These are phyloP conservation scores for Pyracantha coccinea DNA, from an alignment of 331 rosid genomes.

Conservation along the genomic window DNA sequence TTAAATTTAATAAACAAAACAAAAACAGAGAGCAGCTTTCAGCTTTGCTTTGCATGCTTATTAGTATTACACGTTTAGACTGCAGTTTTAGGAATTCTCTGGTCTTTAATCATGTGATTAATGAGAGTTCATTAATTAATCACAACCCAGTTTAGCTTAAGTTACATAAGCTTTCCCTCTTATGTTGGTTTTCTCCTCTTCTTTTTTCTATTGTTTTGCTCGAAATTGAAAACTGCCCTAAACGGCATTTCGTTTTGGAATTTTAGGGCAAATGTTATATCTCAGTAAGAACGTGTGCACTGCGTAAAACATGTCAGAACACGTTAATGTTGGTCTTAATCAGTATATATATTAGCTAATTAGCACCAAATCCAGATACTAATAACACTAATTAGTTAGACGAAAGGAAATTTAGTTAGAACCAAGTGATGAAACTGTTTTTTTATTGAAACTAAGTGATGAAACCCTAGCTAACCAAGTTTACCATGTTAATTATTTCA, in stretches of 20 bases:
- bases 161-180: not conserved
- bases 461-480: not conserved
- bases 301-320: not conserved
- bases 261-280: not conserved
- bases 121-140: not conserved
- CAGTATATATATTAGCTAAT: too few relatives aligned
- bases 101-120: not conserved
- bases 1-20: constrained; percentile 7
- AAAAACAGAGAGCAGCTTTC: not conserved
- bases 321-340: not conserved
- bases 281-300: not conserved
- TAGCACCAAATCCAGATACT: not conserved
- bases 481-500: too few relatives aligned
- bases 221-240: not conserved
- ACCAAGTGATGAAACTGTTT: too few relatives aligned
- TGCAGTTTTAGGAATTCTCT: not conserved
- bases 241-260: not conserved
- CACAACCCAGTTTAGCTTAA: not conserved
- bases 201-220: not conserved
- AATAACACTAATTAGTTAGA: not conserved
- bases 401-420: not conserved
- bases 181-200: not conserved
- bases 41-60: not conserved
- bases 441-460: not conserved
- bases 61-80: not conserved